phyloP scores from a whole-genome alignment of 192 early-diverging fungal genomes.

The Backusella tarrabulga region DNA sequence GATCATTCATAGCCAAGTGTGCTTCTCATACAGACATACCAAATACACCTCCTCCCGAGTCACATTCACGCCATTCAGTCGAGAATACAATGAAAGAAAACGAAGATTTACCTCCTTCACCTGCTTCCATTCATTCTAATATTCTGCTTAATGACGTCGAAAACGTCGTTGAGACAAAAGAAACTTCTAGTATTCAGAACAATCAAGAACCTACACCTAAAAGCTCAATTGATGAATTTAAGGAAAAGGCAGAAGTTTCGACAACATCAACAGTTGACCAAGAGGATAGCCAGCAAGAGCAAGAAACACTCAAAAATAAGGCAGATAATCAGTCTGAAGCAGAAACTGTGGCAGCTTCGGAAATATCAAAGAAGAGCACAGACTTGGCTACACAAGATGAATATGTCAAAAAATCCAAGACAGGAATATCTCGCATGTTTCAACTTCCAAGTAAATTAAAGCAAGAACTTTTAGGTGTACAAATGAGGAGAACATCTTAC shows the following conservation, averaged over 20 bases:
- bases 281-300: neutral
- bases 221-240: neutral
- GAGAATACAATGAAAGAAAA: neutral
- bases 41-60: slow-evolving; percentile 10
- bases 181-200: neutral
- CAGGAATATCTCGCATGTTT: neutral
- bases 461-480: slow-evolving; percentile 12
- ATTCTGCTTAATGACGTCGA: neutral
- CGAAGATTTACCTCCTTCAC: neutral
- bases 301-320: neutral
- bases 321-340: neutral
- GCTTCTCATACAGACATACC: neutral
- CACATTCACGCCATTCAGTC: neutral
- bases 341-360: neutral
- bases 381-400: neutral
- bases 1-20: neutral
- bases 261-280: neutral
- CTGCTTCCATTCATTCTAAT: neutral
- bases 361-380: neutral
- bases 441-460: slow-evolving; percentile 7
- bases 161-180: neutral
- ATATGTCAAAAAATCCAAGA: neutral
- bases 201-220: neutral
- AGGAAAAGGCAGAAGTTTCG: neutral
- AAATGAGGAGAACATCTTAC: slow-evolving; percentile 2